Evolutionary conservation across 148 eudicot species (phyloP).

Genomic region (Bassia scoparia): DNA sequence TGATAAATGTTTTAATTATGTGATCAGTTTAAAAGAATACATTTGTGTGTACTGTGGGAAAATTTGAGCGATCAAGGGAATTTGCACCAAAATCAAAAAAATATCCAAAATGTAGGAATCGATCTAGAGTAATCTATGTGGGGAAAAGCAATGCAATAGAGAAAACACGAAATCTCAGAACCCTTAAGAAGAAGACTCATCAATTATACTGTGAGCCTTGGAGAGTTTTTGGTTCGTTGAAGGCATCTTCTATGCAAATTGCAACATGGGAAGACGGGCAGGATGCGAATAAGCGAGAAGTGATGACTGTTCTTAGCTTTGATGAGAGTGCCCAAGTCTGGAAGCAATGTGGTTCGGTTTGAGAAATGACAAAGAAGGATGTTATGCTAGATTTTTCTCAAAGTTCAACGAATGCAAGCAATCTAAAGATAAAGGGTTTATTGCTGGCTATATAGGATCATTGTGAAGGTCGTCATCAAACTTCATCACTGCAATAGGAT

Average conservation of each 20-base stretch:
- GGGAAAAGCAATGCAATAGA: conserved; percentile 70
- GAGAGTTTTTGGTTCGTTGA: conserved; percentile 87
- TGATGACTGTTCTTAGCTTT: conserved; percentile 56
- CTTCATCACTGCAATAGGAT: conserved; percentile 77
- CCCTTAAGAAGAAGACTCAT: no score
- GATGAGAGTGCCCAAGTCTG: conserved; percentile 74
- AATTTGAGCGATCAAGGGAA: conserved; percentile 60
- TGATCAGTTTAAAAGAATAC: conserved; percentile 50
- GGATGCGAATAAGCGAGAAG: conserved; percentile 55
- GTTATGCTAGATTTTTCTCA: conserved; percentile 31
- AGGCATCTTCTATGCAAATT: conserved; percentile 78
- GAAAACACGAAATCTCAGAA: conserved; percentile 35
- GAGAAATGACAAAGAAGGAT: conserved; percentile 51
- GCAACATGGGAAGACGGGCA: conserved; percentile 46
- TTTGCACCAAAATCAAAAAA: conserved; percentile 47
- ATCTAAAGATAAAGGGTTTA: conserved; percentile 45
- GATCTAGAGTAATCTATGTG: conserved; percentile 63
- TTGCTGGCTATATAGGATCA: conserved; percentile 51
- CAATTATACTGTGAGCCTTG: conserved; percentile 41
- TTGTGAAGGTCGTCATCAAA: conserved; percentile 43
- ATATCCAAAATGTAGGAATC: conserved; percentile 39
- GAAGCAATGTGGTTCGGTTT: conserved; percentile 59
- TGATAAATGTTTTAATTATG: no score
- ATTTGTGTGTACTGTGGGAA: conserved; percentile 83
- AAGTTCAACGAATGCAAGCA: conserved; percentile 40